Evolutionary conservation across 768 basidiomycete genomes (phyloP), one percentile per base, ranked within the genome.

Genomic region (Boletales sp.): DNA sequence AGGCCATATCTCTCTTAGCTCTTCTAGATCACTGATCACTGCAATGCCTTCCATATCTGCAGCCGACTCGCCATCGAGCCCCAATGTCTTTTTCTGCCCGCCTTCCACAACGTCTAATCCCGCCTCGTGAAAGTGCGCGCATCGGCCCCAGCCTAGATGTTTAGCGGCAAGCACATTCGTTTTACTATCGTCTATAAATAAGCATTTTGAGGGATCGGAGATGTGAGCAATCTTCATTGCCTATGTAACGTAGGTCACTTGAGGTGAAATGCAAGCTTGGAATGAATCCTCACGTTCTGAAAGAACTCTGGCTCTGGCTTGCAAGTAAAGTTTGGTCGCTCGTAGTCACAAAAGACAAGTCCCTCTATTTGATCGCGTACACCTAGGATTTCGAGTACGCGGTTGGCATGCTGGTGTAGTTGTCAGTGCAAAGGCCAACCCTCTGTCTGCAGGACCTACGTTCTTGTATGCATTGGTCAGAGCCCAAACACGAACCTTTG

Each of bases 301-400:
- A 87, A 94, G 63, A 74, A 94, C 46, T 80, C 77, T 2, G 80
- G 68, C 56, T 93, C 88, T 5, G 91, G 91, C 60, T 94, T 94
- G 72, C 90, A 91, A 5, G 75, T 73, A 64, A 94, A 89, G 54
- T 85, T 62, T 15, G 78, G 72, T 35, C 79, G 57, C 19, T 72
- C 65, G 57, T 93, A 94, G 66, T 94, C 83, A 59, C 91, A 94
- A 61, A 72, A 94, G 10, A 90, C 81, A 14, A 94, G 63, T 47
- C 84, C 88, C 51, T 82, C 80, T 47, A 94, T 71, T 40, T 83
- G 80, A 61, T 91, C 87, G 18, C 80, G 78, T 10, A 94, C 65
- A 43, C 79, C 73, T 35, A 94, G 73, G 40, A 94, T 90, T 14
- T 74, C 72, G 49, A 94, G 75, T 2, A 94, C 91, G 18, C 91